Base-by-base conservation (phyloP, 2,329 filamentous ascomycete genomes). In the Byssothecium circinans region DNA sequence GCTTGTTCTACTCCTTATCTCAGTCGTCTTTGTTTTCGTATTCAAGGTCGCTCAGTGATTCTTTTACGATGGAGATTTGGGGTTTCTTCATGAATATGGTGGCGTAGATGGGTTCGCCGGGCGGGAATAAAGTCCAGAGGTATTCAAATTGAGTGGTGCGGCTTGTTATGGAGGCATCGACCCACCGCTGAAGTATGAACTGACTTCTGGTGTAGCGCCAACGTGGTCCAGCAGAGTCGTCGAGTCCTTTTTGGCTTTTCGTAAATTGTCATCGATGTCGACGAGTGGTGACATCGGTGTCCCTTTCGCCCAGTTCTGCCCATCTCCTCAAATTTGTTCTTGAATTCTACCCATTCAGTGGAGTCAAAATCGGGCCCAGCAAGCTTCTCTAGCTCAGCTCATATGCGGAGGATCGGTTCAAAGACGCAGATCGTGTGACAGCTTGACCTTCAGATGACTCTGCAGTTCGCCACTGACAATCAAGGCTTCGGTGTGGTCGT, bases 11-110 rank as follows among this genome's bases (percentile, higher is more conserved):
- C 7, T 49, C 48, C 29, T 41, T 48, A 2, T 23, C 17, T 3
- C 35, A 36, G 12, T 41, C 38, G 17, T 29, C 23, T 14, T 51
- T 43, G 22, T 25, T 45, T 14, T 45, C 39, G 4, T 11, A 14
- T 8, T 27, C 12, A 34, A 43, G 32, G 18, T 41, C 7, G 29
- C 37, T 49, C 23, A 17, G 27, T n/a, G 36, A 43, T 27, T 54
- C 48, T 32, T 52, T 49, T 22, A 54, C 52, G n/a, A 54, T 37
- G 37, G 51, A 54, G 12, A 49, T 34, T 37, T 54, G 52, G 23
- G 15, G 35, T 22, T 30, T 20, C 32, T 45, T 46, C 41, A 53
- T 41, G 29, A 45, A 54, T 8, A 29, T 17, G 4, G 40, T 32
- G 8, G 44, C 40, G 41, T 41, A 50, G 2, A 54, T 47, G 6